Conservation (phyloP, 495 filamentous ascomycete genomes). For the Trichoderma reesei region DNA sequence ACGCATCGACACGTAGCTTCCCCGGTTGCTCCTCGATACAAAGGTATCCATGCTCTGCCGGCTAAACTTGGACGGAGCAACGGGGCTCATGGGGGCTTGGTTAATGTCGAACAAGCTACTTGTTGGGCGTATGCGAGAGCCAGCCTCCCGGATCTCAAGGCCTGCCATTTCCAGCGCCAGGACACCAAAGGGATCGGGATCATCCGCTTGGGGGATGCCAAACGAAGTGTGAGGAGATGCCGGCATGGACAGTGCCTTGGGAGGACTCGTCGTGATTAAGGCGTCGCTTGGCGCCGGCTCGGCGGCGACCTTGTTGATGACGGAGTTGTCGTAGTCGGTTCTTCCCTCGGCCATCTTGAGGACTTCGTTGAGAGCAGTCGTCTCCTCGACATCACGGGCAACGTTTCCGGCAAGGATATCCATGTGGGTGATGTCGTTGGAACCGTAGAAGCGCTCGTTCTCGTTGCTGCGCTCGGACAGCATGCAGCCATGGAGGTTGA, state of each 20-base stretch:
- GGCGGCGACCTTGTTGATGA: slow-evolving; percentile 36
- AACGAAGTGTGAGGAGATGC: slow-evolving; percentile 39
- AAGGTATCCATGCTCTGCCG: slow-evolving; percentile 59
- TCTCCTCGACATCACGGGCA: slow-evolving; percentile 53
- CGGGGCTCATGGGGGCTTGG: slow-evolving; percentile 64
- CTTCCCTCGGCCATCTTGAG: slow-evolving; percentile 81
- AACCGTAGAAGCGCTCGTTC: slow-evolving; percentile 78
- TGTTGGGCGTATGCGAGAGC: slow-evolving; percentile 55
- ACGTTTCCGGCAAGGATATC: slow-evolving; percentile 79
- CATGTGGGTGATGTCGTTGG: slow-evolving; percentile 53
- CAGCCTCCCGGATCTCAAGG: slow-evolving; percentile 78
- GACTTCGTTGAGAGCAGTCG: slow-evolving; percentile 61
- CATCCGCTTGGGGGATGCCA: slow-evolving; percentile 65
- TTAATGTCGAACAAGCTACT: slow-evolving; percentile 73
- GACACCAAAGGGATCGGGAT: slow-evolving; percentile 84
- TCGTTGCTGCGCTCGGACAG: slow-evolving; percentile 79
- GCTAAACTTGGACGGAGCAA: slow-evolving; percentile 52
- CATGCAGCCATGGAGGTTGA: slow-evolving; percentile 74
- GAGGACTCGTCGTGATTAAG: slow-evolving; percentile 30
- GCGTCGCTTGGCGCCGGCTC: slow-evolving; percentile 67
- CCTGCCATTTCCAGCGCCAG: slow-evolving; percentile 76
- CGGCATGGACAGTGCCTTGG: slow-evolving; percentile 22
- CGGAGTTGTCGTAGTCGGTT: slow-evolving; percentile 52
- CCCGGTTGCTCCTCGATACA: slow-evolving; percentile 52
- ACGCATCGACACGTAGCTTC: slow-evolving; percentile 48